A percentile compares a stretch with the other conserved stretches of the same genome.
Conservation (phyloP, 106 monocot genomes). For the Dendrobium nobile region DNA sequence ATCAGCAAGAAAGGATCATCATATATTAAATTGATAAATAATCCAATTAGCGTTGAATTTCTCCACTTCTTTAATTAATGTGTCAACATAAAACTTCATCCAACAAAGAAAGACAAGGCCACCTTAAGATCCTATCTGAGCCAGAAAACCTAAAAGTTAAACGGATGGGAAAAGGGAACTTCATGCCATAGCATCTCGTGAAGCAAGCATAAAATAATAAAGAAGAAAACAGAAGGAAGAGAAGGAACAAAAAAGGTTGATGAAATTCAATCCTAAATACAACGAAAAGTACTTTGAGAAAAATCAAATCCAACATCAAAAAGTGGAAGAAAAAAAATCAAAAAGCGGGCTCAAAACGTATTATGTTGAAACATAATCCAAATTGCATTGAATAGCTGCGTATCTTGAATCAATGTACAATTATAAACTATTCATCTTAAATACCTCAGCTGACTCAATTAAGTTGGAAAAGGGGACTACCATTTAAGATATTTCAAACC, state of each 20-base stretch:
- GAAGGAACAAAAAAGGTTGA: not conserved
- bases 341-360: not conserved
- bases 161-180: not conserved
- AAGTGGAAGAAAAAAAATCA: not conserved
- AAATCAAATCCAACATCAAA: not conserved
- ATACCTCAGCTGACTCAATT: not conserved
- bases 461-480: not conserved
- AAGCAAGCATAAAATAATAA: conserved; percentile 3
- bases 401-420: not conserved
- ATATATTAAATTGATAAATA: too few relatives aligned
- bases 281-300: not conserved
- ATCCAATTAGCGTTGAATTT: too few relatives aligned
- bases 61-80: too few relatives aligned
- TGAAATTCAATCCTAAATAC: not conserved
- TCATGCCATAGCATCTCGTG: not conserved
- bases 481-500: conserved; percentile 2
- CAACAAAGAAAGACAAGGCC: too few relatives aligned
- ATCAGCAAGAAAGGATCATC: not conserved
- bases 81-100: too few relatives aligned
- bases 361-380: not conserved
- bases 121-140: too few relatives aligned
- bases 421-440: not conserved
- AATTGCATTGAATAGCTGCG: not conserved
- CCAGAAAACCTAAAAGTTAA: not conserved
- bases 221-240: not conserved